Conservation (phyloP, 805 yeast genomes). For the Lachancea sp. region DNA sequence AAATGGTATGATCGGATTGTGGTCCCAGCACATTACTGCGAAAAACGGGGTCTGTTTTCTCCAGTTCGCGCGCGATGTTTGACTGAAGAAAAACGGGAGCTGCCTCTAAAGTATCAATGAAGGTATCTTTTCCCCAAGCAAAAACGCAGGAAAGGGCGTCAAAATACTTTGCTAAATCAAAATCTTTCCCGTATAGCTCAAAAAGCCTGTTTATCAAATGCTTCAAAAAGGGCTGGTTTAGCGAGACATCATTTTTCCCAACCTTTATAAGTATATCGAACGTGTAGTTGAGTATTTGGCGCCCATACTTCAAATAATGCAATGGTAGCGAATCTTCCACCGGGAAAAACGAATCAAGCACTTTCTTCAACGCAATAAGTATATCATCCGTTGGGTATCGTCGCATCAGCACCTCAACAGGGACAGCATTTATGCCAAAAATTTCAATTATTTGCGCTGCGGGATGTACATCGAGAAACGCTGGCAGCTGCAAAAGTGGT, state of each 20-base stretch:
- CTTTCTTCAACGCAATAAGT: neutral
- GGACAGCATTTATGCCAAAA: conserved; percentile 27
- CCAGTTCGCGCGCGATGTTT: conserved; percentile 26
- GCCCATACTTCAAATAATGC: conserved; percentile 27
- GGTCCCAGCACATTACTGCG: conserved; percentile 7
- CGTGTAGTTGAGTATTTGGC: conserved; percentile 23
- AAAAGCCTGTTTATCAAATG: conserved; percentile 12
- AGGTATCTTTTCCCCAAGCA: conserved; percentile 8
- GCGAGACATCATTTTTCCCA: conserved; percentile 2
- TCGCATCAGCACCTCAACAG: conserved; percentile 13
- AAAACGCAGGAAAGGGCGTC: conserved; percentile 17
- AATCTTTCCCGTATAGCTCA: conserved; percentile 27
- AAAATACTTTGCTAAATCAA: conserved; percentile 21
- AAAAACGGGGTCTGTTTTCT: conserved; percentile 18
- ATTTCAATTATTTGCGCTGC: conserved; percentile 26
- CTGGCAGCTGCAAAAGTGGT: conserved; percentile 22
- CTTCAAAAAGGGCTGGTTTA: neutral
- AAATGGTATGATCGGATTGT: neutral
- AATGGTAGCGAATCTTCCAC: conserved; percentile 15
- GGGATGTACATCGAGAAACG: conserved; percentile 28
- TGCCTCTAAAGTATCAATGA: conserved; percentile 12
- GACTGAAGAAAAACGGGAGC: conserved; percentile 22
- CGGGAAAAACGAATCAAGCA: conserved; percentile 18
- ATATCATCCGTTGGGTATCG: conserved; percentile 11
- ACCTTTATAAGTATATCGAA: conserved; percentile 13